Evolutionary conservation across 768 basidiomycete genomes (phyloP), one percentile per base, ranked within the genome.

Genomic region (Podaxis sp.): DNA sequence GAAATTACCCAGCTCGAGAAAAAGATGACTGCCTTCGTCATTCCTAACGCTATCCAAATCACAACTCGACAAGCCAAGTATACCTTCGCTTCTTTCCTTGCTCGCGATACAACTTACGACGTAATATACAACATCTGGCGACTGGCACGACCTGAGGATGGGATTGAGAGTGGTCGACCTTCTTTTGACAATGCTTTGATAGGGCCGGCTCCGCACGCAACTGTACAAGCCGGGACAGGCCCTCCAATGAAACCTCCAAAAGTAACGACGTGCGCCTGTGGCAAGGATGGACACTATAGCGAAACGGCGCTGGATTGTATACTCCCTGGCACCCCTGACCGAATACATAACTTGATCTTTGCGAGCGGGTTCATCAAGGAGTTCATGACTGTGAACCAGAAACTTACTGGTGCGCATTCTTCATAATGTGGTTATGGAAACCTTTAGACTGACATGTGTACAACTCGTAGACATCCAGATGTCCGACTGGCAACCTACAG

Each of bases 11-110:
- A 84, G 21, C 83, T 98, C 23, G 96, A 98, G 70, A 98, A 97
- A 83, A 92, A 87, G 68, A 98, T 95, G 93, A 98, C 96, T 0
- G 95, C 96, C 2, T 91, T 95, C 66, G 93, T 98, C 61, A 98
- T 98, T 63, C 96, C 96, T 14, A 98, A 98, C 71, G 96, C 93
- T 25, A 95, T 98, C 65, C 89, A 90, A 66, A 83, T 98, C 59
- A 85, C 91, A 13, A 97, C 95, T 0, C 81, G 83, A 27, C 85
- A 86, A 65, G 82, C 82, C 16, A 93, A 95, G 76, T 93, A 97
- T 76, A 91, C 89, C 1, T 98, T 98, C 66, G 93, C 97, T 0
- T 98, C 95, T 13, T 96, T 99, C 80, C 87, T 98, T 65, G 90
- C 95, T 0, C 86, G 96, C 9, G 96, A 99, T 75, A 94, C 95